Evolutionary conservation across 2,329 filamentous ascomycete genomes (phyloP), one percentile per base, ranked within the genome.

Genomic region (Fusarium sp.): DNA sequence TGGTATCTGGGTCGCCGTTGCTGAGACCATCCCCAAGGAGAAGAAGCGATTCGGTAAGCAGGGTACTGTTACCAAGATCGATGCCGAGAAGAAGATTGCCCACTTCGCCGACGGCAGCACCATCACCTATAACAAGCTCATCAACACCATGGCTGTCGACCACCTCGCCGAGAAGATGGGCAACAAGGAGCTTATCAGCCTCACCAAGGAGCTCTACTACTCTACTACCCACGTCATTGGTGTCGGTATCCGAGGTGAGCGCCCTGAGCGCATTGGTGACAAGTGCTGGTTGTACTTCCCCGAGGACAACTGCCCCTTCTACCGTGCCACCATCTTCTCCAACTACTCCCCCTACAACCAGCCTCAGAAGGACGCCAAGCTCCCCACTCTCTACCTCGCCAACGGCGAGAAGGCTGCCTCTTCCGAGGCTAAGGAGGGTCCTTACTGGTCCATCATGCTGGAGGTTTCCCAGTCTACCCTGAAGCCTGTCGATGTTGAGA

Each of bases 261-360:
- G 96, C 72, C 96, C 96, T 38, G 94, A 97, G 81, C 91, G 93
- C 77, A 99, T 99, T 73, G 96, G 96, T 70, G 96, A 99, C 85
- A 99, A 98, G 88, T 99, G 96, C 89, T 99, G 96, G 94, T 86
- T 99, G 71, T 99, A 99, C 88, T 99, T 98, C 89, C 96, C 96
- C 67, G 96, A 99, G 82, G 91, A 97, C 81, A 91, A 99, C 87
- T 97, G 94, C 86, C 94, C 94, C 78, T 99, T 99, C 87, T 99
- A 99, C 87, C 93, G 96, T 74, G 96, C 96, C 77, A 99, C 96
- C 77, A 98, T 99, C 84, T 99, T 99, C 89, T 98, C 95, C 82
- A 99, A 99, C 88, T 99, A 99, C 88, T 98, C 96, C 21, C 96
- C 95, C 52, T 90, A 97, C 88, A 99, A 99, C 86, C 96, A 98